Evolutionary conservation across 805 yeast species (phyloP).

Genomic region (Maudiozyma barnettii): DNA sequence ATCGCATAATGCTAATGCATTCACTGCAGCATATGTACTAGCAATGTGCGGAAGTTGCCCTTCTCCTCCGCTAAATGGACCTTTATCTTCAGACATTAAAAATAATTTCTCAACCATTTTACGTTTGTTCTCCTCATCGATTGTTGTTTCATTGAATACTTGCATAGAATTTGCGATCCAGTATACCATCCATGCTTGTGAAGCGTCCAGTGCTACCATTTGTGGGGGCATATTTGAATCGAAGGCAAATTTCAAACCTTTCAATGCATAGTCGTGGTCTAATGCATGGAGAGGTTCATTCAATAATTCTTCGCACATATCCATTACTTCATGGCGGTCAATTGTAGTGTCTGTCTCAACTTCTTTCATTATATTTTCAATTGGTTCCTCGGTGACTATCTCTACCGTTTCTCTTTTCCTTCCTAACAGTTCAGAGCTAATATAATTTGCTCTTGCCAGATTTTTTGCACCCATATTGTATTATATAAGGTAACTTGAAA

Average conservation of each 20-base stretch:
- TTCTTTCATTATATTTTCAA: conserved; percentile 15
- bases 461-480: not conserved
- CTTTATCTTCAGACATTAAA: conserved; percentile 29
- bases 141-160: conserved; percentile 29
- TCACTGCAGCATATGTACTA: conserved; percentile 67
- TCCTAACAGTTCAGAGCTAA: conserved; percentile 15
- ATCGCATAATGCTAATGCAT: conserved; percentile 48
- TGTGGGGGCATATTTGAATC: conserved; percentile 39
- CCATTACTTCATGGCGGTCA: conserved; percentile 19
- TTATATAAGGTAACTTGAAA: too few species aligned
- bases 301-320: conserved; percentile 13
- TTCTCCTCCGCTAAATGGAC: conserved; percentile 82
- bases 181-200: conserved; percentile 84
- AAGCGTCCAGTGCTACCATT: conserved; percentile 63
- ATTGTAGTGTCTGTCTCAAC: conserved; percentile 24
- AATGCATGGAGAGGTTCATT: conserved; percentile 6
- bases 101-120: conserved; percentile 27
- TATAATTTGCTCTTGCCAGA: conserved; percentile 6
- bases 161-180: conserved; percentile 62
- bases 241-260: conserved; percentile 36
- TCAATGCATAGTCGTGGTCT: conserved; percentile 31
- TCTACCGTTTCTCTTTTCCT: conserved; percentile 15
- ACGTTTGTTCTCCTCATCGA: conserved; percentile 20
- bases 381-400: conserved; percentile 6
- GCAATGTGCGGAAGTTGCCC: conserved; percentile 82